These are phyloP conservation scores for Polyplosphaeria fusca DNA, from an alignment of 495 filamentous ascomycete species.

Conservation along the genomic window DNA sequence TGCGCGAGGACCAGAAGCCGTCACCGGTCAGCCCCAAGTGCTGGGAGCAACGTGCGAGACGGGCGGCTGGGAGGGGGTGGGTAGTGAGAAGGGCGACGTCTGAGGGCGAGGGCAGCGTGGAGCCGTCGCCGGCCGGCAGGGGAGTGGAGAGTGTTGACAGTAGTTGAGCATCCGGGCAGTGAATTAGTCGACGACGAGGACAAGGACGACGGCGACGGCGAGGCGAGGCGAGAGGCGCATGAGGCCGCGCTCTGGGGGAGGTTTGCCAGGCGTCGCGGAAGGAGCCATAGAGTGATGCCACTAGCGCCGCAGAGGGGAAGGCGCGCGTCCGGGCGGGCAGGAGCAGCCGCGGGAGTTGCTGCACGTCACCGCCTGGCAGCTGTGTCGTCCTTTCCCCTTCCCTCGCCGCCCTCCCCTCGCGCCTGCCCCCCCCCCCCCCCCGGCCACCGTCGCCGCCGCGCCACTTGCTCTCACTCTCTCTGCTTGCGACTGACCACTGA, in stretches of 20 bases:
- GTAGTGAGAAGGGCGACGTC: conserved; percentile 3
- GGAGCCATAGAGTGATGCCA: not conserved
- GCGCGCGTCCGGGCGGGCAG: conserved; percentile 14
- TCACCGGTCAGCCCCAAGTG: conserved; percentile 20
- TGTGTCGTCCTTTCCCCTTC: not conserved
- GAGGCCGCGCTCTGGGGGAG: too few species aligned
- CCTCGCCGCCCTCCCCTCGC: not conserved
- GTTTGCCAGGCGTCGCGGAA: conserved; percentile 10
- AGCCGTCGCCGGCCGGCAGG: too few species aligned
- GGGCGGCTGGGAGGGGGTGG: conserved; percentile 30
- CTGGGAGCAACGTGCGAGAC: conserved; percentile 5
- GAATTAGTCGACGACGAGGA: not conserved
- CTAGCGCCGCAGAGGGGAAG: conserved; percentile 5
- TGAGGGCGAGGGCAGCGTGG: not conserved
- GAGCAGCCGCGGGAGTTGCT: conserved; percentile 21
- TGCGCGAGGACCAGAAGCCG: conserved; percentile 4
- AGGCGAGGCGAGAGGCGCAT: not conserved
- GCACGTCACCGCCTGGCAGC: conserved; percentile 16
- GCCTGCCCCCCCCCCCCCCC: conserved; percentile 5
- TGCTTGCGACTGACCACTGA: not conserved
- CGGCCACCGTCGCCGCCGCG: not conserved
- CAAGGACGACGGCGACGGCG: not conserved
- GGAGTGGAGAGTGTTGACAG: not conserved
- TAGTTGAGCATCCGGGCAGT: not conserved
- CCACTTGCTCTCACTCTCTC: not conserved